Percentiles rank a stretch among this genome's conserved stretches.
These are phyloP conservation scores for Zymoseptoria brevis DNA, from an alignment of 2,329 filamentous ascomycete genomes.

Conservation along the genomic window DNA sequence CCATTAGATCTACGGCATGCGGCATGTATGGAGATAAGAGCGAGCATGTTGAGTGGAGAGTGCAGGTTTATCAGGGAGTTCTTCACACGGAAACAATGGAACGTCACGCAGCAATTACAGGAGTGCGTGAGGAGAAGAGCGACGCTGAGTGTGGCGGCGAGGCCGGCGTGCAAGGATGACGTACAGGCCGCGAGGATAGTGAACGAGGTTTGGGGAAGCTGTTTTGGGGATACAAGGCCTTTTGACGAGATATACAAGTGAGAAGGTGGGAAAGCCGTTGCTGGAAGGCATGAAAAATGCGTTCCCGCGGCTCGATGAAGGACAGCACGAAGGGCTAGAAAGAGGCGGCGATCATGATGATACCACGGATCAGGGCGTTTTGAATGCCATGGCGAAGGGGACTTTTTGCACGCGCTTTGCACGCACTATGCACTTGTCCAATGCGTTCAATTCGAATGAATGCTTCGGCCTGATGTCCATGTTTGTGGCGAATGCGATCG, in stretches of 20 bases:
- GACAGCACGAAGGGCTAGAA: not conserved
- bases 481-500: not conserved
- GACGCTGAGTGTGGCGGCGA: constrained; percentile 66
- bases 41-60: constrained; percentile 85
- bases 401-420: not conserved
- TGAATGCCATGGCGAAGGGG: not conserved
- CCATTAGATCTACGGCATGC: constrained; percentile 77
- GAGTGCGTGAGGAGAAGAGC: constrained; percentile 80
- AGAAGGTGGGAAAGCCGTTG: constrained; percentile 1
- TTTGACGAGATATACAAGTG: constrained; percentile 94
- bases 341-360: not conserved
- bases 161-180: constrained; percentile 76
- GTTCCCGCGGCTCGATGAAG: not conserved
- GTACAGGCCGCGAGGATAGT: constrained; percentile 80
- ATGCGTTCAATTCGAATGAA: too few relatives aligned
- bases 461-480: not conserved
- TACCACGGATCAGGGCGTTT: not conserved
- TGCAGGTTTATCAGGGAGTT: constrained; percentile 85
- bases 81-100: constrained; percentile 77
- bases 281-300: not conserved
- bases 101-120: constrained; percentile 85
- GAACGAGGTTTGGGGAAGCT: constrained; percentile 98
- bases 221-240: constrained; percentile 85
- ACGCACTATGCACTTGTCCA: too few relatives aligned
- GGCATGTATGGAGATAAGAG: constrained; percentile 93